These are phyloP conservation scores for Sisymbrium irio DNA, from an alignment of 345 rosid species.

Conservation along the genomic window DNA sequence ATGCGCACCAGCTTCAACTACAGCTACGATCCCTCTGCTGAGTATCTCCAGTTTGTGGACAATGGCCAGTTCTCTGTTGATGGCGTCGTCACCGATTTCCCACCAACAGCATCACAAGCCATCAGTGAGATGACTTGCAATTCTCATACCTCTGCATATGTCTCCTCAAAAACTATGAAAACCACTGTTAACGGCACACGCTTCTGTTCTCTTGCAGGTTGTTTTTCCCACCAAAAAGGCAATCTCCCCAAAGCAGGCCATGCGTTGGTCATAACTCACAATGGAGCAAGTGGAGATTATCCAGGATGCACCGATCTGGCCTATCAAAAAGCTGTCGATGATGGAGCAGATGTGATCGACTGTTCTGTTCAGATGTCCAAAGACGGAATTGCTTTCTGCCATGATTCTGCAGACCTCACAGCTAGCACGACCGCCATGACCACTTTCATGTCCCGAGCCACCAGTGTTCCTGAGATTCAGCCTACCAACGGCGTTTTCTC, in stretches of 20 bases:
- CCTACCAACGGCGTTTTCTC: constrained; percentile 66
- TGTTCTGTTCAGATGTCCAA: constrained; percentile 83
- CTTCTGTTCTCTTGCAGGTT: constrained; percentile 45
- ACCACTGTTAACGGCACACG: background rate
- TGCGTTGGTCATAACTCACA: constrained; percentile 61
- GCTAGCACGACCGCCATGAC: constrained; percentile 57
- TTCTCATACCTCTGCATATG: background rate
- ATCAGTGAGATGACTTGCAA: constrained; percentile 44
- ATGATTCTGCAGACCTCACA: constrained; percentile 57
- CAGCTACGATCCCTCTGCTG: constrained; percentile 63
- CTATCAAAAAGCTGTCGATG: constrained; percentile 68
- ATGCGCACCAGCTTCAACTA: constrained; percentile 49
- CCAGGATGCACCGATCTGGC: constrained; percentile 86
- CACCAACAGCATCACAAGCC: constrained; percentile 70
- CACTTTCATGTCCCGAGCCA: constrained; percentile 49
- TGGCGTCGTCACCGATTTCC: constrained; percentile 81
- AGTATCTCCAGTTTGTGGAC: constrained; percentile 64
- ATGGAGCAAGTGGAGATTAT: constrained; percentile 85
- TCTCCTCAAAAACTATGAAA: background rate
- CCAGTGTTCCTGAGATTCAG: constrained; percentile 66
- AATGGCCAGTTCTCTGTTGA: constrained; percentile 66
- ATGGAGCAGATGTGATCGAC: constrained; percentile 79
- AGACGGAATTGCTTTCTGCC: constrained; percentile 83
- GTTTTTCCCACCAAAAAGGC: constrained; percentile 44
- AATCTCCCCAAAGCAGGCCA: constrained; percentile 36